These are phyloP conservation scores for Acorus gramineus DNA, from an alignment of 106 monocot genomes.

Conservation along the genomic window DNA sequence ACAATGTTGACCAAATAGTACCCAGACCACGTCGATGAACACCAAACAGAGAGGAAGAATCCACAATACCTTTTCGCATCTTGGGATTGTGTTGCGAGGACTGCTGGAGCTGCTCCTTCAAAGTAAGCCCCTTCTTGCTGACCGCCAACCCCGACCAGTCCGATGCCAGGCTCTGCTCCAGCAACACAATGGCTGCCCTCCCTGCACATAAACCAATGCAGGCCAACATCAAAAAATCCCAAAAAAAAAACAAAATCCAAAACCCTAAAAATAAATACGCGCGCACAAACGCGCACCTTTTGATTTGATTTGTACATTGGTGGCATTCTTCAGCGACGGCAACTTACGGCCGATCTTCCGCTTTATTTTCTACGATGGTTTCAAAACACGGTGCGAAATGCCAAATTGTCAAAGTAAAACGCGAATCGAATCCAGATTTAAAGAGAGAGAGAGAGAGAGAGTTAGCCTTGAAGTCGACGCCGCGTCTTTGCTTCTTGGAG, in stretches of 20 bases:
- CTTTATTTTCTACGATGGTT: constrained; percentile 56
- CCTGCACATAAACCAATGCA: not conserved
- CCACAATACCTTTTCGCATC: constrained; percentile 46
- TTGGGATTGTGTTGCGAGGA: constrained; percentile 87
- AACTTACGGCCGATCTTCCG: constrained; percentile 76
- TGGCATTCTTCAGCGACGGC: constrained; percentile 73
- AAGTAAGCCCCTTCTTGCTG: constrained; percentile 71
- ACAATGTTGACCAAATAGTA: too few species aligned
- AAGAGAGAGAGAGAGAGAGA: not conserved
- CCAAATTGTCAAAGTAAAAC: not conserved
- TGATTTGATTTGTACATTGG: constrained; percentile 65
- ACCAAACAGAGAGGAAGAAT: not conserved
- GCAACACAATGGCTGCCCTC: constrained; percentile 64
- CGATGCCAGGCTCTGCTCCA: constrained; percentile 74
- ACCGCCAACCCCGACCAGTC: constrained; percentile 64
- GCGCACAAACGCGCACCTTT: constrained; percentile 33
- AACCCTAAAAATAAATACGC: not conserved
- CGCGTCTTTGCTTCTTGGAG: constrained; percentile 42
- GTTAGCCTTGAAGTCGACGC: constrained; percentile 53
- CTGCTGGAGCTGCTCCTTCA: constrained; percentile 81
- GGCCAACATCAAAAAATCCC: not conserved
- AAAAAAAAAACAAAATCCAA: not conserved
- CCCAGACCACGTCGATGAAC: not conserved
- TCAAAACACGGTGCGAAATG: not conserved
- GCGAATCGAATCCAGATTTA: not conserved